phyloP scores from a whole-genome alignment of 805 yeast genomes.

The Metschnikowia cerradonensis region DNA sequence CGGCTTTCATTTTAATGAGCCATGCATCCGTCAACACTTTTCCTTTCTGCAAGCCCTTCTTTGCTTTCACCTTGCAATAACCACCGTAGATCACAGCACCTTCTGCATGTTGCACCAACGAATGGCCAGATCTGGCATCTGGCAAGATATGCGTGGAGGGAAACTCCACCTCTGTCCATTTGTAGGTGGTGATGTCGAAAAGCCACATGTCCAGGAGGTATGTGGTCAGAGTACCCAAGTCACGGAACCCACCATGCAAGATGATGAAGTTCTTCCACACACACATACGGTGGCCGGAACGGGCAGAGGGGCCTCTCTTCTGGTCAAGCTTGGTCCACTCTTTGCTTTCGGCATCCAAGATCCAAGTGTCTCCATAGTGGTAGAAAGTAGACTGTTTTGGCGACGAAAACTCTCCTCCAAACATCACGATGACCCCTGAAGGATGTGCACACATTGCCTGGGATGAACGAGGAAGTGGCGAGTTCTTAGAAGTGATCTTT shows the following conservation, averaged over 20 bases:
- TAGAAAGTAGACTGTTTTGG: conserved; percentile 95
- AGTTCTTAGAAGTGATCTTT: conserved; percentile 68
- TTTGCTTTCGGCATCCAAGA: conserved; percentile 74
- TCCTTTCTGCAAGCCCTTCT: conserved; percentile 85
- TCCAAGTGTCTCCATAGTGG: conserved; percentile 96
- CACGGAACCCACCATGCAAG: conserved; percentile 90
- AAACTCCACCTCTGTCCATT: conserved; percentile 87
- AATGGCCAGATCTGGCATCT: conserved; percentile 92
- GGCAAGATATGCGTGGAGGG: conserved; percentile 79
- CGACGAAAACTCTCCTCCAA: conserved; percentile 96
- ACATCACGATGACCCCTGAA: conserved; percentile 76
- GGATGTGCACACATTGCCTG: conserved; percentile 94
- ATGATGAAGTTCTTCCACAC: conserved; percentile 88
- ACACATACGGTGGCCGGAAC: conserved; percentile 90
- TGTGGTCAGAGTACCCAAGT: conserved; percentile 77
- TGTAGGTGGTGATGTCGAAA: conserved; percentile 82
- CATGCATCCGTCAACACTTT: conserved; percentile 84
- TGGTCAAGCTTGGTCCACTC: conserved; percentile 88
- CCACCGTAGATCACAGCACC: conserved; percentile 93
- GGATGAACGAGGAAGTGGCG: conserved; percentile 90
- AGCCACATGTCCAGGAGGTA: conserved; percentile 87
- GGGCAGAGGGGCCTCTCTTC: conserved; percentile 71
- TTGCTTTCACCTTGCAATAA: conserved; percentile 86
- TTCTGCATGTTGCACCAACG: conserved; percentile 70
- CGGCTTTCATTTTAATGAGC: conserved; percentile 82